Percentiles rank a stretch among this genome's conserved stretches.
Evolutionary conservation across 176 grass and related monocot species (phyloP).

Genomic region (Paspalum vaginatum): DNA sequence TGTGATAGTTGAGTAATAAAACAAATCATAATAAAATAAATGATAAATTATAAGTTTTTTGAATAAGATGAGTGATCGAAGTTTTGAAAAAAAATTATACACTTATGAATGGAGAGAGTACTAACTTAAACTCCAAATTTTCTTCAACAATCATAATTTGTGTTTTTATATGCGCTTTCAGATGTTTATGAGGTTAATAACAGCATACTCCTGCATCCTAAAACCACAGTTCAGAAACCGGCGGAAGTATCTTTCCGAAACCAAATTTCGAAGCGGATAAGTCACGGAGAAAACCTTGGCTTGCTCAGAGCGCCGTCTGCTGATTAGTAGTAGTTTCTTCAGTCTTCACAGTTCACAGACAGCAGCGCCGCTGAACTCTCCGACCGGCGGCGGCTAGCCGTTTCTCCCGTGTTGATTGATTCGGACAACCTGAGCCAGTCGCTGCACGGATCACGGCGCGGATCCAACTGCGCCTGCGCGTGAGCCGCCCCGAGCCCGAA

Average conservation of each 20-base stretch:
- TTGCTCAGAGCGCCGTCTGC: background rate
- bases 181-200: no score
- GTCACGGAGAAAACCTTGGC: background rate
- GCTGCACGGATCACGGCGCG: background rate
- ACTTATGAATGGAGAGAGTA: no score
- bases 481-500: background rate
- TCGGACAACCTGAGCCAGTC: background rate
- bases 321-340: slow-evolving; percentile 19
- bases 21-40: no score
- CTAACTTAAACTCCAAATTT: no score
- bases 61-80: no score
- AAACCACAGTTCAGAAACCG: background rate
- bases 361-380: slow-evolving; percentile 18
- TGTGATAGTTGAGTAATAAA: no score
- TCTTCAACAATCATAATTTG: no score
- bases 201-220: no score
- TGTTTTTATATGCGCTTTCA: no score
- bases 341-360: background rate
- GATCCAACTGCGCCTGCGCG: background rate
- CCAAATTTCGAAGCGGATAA: background rate
- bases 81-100: no score
- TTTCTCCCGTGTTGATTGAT: background rate
- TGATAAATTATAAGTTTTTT: no score
- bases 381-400: slow-evolving; percentile 19
- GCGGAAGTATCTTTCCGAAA: background rate